Conservation (phyloP, 805 yeast genomes). For the Kodamaea kaohsiungensis region DNA sequence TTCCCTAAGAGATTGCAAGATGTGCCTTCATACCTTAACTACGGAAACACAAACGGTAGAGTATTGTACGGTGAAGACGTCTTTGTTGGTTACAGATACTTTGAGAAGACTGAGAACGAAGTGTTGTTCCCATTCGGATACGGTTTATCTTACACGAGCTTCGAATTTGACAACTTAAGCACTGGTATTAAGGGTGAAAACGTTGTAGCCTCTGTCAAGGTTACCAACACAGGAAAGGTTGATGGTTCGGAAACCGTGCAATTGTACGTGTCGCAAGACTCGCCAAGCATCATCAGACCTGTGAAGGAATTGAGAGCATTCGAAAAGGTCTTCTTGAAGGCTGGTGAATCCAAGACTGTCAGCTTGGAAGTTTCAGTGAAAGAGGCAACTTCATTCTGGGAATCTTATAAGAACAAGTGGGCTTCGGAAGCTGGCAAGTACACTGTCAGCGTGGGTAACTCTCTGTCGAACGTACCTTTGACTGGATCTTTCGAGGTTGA, state of each 20-base stretch:
- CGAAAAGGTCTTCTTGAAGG: slow-evolving; percentile 46
- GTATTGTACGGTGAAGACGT: slow-evolving; percentile 67
- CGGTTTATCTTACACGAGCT: slow-evolving; percentile 62
- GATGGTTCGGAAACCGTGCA: slow-evolving; percentile 60
- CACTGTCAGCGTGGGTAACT: slow-evolving; percentile 12
- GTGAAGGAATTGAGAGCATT: slow-evolving; percentile 62
- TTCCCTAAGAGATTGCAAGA: slow-evolving; percentile 55
- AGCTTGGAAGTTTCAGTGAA: slow-evolving; percentile 40
- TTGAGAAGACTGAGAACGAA: slow-evolving; percentile 50
- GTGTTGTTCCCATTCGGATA: slow-evolving; percentile 62
- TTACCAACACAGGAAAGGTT: slow-evolving; percentile 48
- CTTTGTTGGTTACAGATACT: slow-evolving; percentile 62
- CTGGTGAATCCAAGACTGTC: slow-evolving; percentile 46
- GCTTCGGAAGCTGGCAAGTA: slow-evolving; percentile 52
- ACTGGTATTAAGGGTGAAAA: slow-evolving; percentile 26
- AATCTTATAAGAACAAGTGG: slow-evolving; percentile 52
- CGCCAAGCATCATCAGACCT: slow-evolving; percentile 50
- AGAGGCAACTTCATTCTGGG: slow-evolving; percentile 57
- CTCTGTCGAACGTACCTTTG: slow-evolving; percentile 1
- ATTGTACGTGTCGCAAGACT: slow-evolving; percentile 45
- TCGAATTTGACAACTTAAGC: slow-evolving; percentile 40
- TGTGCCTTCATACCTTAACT: slow-evolving; percentile 58
- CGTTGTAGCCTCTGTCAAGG: slow-evolving; percentile 36
- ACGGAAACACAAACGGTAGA: slow-evolving; percentile 51
- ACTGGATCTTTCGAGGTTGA: slow-evolving; percentile 1